Percentiles rank a stretch among this genome's conserved stretches.
phyloP scores from a whole-genome alignment of 495 filamentous ascomycete species.

The Cercophora scortea region DNA sequence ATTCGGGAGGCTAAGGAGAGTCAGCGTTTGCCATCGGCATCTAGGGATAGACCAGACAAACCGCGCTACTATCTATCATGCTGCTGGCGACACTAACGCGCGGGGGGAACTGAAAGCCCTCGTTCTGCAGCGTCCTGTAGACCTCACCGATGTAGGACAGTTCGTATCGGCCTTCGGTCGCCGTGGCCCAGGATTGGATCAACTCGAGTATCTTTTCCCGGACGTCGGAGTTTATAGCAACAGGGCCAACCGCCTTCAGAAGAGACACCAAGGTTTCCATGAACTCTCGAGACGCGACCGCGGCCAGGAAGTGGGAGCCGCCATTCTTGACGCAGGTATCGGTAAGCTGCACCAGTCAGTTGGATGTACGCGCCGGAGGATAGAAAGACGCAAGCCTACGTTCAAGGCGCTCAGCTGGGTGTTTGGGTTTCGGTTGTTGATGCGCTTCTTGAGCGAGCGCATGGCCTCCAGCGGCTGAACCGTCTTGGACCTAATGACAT shows the following conservation, averaged over 20 bases:
- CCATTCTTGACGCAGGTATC: slow-evolving; percentile 99
- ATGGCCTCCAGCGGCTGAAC: slow-evolving; percentile 96
- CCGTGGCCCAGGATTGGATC: slow-evolving; percentile 88
- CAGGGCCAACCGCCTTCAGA: slow-evolving; percentile 68
- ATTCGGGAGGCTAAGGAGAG: slow-evolving; percentile 76
- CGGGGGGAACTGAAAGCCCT: slow-evolving; percentile 86
- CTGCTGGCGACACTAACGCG: slow-evolving; percentile 79
- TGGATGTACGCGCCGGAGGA: not conserved
- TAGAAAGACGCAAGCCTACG: slow-evolving; percentile 38
- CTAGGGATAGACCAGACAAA: slow-evolving; percentile 23
- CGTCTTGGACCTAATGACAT: slow-evolving; percentile 91
- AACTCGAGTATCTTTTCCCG: slow-evolving; percentile 84
- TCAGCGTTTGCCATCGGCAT: slow-evolving; percentile 1
- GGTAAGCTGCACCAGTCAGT: slow-evolving; percentile 50
- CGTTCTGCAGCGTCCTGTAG: slow-evolving; percentile 69
- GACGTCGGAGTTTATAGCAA: slow-evolving; percentile 74
- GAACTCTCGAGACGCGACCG: slow-evolving; percentile 94
- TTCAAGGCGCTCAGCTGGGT: slow-evolving; percentile 88
- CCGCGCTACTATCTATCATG: slow-evolving; percentile 94
- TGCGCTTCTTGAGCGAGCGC: slow-evolving; percentile 85
- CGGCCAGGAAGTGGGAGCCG: slow-evolving; percentile 87
- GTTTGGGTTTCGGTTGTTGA: slow-evolving; percentile 95
- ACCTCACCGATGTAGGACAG: slow-evolving; percentile 80
- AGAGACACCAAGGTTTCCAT: slow-evolving; percentile 95
- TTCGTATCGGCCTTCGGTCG: slow-evolving; percentile 77